These are phyloP conservation scores for Fraxinus dipetala DNA, from an alignment of 305 asterid genomes.

Conservation along the genomic window DNA sequence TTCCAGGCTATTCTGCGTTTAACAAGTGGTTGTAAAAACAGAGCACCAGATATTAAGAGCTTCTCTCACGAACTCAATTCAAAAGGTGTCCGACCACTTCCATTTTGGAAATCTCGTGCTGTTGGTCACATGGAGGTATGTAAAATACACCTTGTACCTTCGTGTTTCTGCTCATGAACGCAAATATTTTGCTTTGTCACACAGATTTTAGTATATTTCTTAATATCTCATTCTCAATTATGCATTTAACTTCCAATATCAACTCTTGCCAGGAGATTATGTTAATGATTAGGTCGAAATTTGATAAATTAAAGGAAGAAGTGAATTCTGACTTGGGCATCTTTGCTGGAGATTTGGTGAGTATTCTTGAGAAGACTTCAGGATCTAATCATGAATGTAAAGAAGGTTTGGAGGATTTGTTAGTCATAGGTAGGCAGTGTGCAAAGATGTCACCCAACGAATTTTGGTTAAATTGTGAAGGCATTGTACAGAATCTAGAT, in stretches of 20 bases:
- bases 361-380: constrained; percentile 70
- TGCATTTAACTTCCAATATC: constrained; percentile 16
- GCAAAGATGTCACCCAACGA: constrained; percentile 82
- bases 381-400: constrained; percentile 64
- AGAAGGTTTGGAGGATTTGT: constrained; percentile 77
- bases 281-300: constrained; percentile 73
- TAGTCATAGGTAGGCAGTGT: constrained; percentile 75
- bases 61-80: constrained; percentile 97
- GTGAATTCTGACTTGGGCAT: constrained; percentile 82
- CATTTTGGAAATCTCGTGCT: constrained; percentile 96
- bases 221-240: constrained; percentile 10
- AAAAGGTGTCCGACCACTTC: constrained; percentile 91
- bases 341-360: constrained; percentile 91
- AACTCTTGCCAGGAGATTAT: constrained; percentile 65
- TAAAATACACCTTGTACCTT: constrained; percentile 37
- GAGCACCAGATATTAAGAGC: constrained; percentile 74
- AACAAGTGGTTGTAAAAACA: constrained; percentile 75
- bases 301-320: constrained; percentile 78
- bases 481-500: constrained; percentile 84
- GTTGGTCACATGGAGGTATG: constrained; percentile 84
- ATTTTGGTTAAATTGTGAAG: constrained; percentile 87
- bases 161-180: constrained; percentile 38
- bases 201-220: constrained; percentile 18
- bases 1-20: constrained; percentile 87
- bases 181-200: background rate